A percentile compares a stretch with the other conserved stretches of the same genome.
These are phyloP conservation scores for Globisporangium mamillatum DNA, from an alignment of 352 stramenopile species.

Conservation along the genomic window DNA sequence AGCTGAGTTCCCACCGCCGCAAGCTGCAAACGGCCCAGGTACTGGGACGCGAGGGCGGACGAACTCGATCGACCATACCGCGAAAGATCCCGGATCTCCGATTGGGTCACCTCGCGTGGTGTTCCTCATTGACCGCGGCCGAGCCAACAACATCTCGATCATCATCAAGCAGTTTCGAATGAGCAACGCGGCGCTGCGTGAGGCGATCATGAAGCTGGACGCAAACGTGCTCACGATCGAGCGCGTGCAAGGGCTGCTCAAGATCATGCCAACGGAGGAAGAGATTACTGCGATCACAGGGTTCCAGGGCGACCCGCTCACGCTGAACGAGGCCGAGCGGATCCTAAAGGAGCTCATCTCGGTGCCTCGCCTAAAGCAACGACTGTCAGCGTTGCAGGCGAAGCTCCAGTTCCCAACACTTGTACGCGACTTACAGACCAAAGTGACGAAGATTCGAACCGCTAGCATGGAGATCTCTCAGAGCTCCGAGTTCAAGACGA, in stretches of 20 bases:
- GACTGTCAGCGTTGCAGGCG: constrained; percentile 52
- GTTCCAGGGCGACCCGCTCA: constrained; percentile 55
- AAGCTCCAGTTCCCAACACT: constrained; percentile 66
- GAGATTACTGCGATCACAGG: constrained; percentile 70
- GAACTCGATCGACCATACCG: constrained; percentile 36
- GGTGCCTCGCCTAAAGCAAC: constrained; percentile 64
- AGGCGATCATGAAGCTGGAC: constrained; percentile 85
- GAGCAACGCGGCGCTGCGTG: constrained; percentile 74
- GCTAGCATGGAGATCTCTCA: constrained; percentile 59
- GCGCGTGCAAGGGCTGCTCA: constrained; percentile 79
- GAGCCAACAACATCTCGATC: constrained; percentile 93
- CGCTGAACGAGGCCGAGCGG: constrained; percentile 75
- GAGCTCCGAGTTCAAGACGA: constrained; percentile 65
- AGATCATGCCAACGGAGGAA: constrained; percentile 87
- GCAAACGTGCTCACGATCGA: constrained; percentile 72
- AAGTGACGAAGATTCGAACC: constrained; percentile 56
- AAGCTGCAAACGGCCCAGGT: constrained; percentile 28
- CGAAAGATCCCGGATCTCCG: constrained; percentile 42
- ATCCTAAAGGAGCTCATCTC: constrained; percentile 80
- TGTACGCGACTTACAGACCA: constrained; percentile 60
- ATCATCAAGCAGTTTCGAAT: constrained; percentile 96
- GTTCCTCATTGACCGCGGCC: constrained; percentile 69
- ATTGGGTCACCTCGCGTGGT: constrained; percentile 56
- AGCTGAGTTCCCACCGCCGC: constrained; percentile 59
- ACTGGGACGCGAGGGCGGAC: constrained; percentile 37